These are phyloP conservation scores for Aspergillus sp. DNA, from an alignment of 2,329 filamentous ascomycete genomes.

Conservation along the genomic window DNA sequence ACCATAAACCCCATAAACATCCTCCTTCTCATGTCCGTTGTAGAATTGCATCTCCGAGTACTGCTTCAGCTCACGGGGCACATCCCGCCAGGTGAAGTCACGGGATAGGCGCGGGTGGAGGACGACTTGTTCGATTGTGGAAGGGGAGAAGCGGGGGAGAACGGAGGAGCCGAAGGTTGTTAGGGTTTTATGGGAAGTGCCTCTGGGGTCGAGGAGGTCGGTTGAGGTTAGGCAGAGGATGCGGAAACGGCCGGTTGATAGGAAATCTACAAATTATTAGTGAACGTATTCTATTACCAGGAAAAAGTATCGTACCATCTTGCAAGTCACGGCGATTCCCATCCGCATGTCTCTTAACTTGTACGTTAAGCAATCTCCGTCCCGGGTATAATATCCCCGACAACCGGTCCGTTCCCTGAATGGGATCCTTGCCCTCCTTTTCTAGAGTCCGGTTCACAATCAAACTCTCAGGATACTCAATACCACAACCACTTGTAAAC, in stretches of 20 bases:
- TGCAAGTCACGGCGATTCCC: slow-evolving; percentile 29
- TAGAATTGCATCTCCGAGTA: slow-evolving; percentile 32
- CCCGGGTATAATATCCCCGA: slow-evolving; percentile 29
- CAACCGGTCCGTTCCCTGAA: slow-evolving; percentile 28
- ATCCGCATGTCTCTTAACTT: slow-evolving; percentile 31
- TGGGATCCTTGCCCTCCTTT: slow-evolving; percentile 13
- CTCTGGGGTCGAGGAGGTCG: slow-evolving; percentile 26
- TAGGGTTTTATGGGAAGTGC: slow-evolving; percentile 20
- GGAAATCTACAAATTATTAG: slow-evolving; percentile 20
- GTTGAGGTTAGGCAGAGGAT: slow-evolving; percentile 29
- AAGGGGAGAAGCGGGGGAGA: slow-evolving; percentile 19
- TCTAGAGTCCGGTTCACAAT: slow-evolving; percentile 18
- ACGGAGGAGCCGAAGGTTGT: slow-evolving; percentile 13
- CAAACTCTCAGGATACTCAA: slow-evolving; percentile 29
- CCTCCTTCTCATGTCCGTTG: slow-evolving; percentile 26
- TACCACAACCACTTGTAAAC: slow-evolving; percentile 35
- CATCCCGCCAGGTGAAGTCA: slow-evolving; percentile 28
- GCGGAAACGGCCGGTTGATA: slow-evolving; percentile 32
- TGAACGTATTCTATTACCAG: neutral
- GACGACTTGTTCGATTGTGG: slow-evolving; percentile 28
- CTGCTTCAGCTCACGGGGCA: slow-evolving; percentile 24
- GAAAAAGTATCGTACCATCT: slow-evolving; percentile 19
- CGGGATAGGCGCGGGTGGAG: slow-evolving; percentile 24
- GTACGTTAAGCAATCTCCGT: slow-evolving; percentile 28
- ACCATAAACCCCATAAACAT: slow-evolving; percentile 32